These are phyloP conservation scores for Asterionellopsis glacialis DNA, from an alignment of 108 stramenopile species.

Conservation along the genomic window DNA sequence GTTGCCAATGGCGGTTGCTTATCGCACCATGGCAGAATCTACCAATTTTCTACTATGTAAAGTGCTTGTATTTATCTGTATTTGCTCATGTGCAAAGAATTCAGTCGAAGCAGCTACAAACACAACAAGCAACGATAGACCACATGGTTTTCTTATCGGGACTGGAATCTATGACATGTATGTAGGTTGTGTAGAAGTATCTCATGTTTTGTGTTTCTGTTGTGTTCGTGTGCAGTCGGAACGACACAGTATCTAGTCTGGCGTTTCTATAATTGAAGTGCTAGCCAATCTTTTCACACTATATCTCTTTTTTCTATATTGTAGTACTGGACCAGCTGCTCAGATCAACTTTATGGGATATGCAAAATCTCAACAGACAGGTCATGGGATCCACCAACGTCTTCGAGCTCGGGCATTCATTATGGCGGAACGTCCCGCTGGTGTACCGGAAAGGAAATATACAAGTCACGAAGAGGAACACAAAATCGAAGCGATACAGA, in stretches of 20 bases:
- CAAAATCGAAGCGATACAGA: neutral
- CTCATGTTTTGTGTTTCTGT: neutral
- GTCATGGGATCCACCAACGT: conserved; percentile 43
- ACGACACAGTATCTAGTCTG: no score
- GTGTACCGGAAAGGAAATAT: neutral
- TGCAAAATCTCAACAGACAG: conserved; percentile 18
- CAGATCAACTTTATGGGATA: conserved; percentile 40
- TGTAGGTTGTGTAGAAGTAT: no score
- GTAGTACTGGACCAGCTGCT: conserved; percentile 35
- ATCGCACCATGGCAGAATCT: no score
- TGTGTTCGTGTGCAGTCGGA: no score
- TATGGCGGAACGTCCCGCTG: conserved; percentile 6
- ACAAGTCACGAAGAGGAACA: neutral
- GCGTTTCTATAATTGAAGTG: no score
- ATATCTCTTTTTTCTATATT: neutral
- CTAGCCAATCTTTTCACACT: neutral
- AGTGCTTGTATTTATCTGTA: no score
- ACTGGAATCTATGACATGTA: conserved; percentile 30
- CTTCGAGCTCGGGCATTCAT: conserved; percentile 47
- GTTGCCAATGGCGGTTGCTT: no score
- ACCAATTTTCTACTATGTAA: no score
- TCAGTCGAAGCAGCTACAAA: no score
- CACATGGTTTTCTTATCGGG: conserved; percentile 10
- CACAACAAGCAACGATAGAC: no score
- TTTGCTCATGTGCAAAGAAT: no score